Percentiles rank a stretch among this genome's conserved stretches.
Conservation (phyloP, 108 stramenopile genomes). For the Seminavis robusta region DNA sequence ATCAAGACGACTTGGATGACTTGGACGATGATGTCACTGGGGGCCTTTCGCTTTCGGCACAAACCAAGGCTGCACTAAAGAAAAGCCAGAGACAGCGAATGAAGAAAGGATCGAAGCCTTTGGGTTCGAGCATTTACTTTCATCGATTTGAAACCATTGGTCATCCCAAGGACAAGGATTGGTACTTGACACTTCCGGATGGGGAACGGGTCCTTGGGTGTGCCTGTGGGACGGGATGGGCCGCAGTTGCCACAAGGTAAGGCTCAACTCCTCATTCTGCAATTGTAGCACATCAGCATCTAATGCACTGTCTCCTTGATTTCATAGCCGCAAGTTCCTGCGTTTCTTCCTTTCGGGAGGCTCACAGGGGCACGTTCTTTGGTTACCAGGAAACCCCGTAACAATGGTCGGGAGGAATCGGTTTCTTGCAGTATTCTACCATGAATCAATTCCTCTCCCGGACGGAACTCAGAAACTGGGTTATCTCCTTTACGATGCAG, state of each 20-base stretch:
- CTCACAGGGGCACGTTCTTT: slow-evolving; percentile 65
- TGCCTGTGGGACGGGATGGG: slow-evolving; percentile 73
- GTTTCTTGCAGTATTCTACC: slow-evolving; percentile 72
- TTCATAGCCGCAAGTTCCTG: slow-evolving; percentile 67
- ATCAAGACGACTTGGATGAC: slow-evolving; percentile 46
- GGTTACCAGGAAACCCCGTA: slow-evolving; percentile 76
- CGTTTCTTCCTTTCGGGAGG: slow-evolving; percentile 72
- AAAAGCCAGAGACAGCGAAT: slow-evolving; percentile 30
- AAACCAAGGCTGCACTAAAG: slow-evolving; percentile 47
- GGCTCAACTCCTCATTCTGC: not conserved
- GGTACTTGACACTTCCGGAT: slow-evolving; percentile 71
- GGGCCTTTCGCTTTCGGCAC: slow-evolving; percentile 42
- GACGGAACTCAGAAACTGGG: slow-evolving; percentile 83
- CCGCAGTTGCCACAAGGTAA: slow-evolving; percentile 65
- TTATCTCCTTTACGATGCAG: slow-evolving; percentile 64
- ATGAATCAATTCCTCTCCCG: slow-evolving; percentile 45
- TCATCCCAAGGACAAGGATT: slow-evolving; percentile 64
- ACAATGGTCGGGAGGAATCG: slow-evolving; percentile 71
- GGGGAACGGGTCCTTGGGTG: slow-evolving; percentile 77
- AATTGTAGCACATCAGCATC: not conserved
- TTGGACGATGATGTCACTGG: slow-evolving; percentile 36
- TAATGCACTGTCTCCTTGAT: not conserved
- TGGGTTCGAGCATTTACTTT: slow-evolving; percentile 74
- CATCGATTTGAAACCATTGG: slow-evolving; percentile 79
- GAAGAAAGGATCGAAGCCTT: slow-evolving; percentile 25